Base-by-base conservation (phyloP, 1,284 basidiomycete genomes). In the Chalciporus sp. region DNA sequence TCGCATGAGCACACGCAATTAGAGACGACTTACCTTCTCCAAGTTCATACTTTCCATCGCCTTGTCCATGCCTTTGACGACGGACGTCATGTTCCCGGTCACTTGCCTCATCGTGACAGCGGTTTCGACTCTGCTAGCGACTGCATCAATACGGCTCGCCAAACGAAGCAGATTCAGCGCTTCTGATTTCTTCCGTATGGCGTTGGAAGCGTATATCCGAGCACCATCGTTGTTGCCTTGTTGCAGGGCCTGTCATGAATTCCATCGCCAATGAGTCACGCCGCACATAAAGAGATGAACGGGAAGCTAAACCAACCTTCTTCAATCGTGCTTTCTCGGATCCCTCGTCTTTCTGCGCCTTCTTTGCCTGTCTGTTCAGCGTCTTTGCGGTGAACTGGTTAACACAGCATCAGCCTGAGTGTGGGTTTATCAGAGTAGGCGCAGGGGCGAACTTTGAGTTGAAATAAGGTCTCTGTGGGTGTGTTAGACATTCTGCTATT, bases 21-120 rank as follows among this genome's bases (percentile, higher is more conserved):
- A 35, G 46, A 52, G 29, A 29, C 10, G 42, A 78, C 86, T 67
- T 66, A 95, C 95, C 71, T 89, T 81, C 68, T 99, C 97, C 48
- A 99, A 83, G 75, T 99, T 98, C 97, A 99, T 99, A 73, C 83
- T 92, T 69, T 98, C 92, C 97, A 99, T 98, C 5, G 97, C 97
- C 69, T 90, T 93, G 73, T 99, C 97, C 95, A 99, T 98, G 19
- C 95, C 95, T 69, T 88, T 90, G 49, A 99, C 97, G 7, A 99
- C 97, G 26, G 87, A 88, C 9, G 94, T 90, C 96, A 99, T 98
- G 71, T 88, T 95, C 11, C 94, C 94, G 20, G 96, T 96, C 33
- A 94, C 86, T 72, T 91, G 85, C 48, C 94, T 85, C 94, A 99
- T 98, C 51, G 96, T 98, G 40, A 99, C 95, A 0, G 97, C 97